These are phyloP conservation scores for Fonsecaea pedrosoi DNA, from an alignment of 2,329 filamentous ascomycete genomes.

Conservation along the genomic window DNA sequence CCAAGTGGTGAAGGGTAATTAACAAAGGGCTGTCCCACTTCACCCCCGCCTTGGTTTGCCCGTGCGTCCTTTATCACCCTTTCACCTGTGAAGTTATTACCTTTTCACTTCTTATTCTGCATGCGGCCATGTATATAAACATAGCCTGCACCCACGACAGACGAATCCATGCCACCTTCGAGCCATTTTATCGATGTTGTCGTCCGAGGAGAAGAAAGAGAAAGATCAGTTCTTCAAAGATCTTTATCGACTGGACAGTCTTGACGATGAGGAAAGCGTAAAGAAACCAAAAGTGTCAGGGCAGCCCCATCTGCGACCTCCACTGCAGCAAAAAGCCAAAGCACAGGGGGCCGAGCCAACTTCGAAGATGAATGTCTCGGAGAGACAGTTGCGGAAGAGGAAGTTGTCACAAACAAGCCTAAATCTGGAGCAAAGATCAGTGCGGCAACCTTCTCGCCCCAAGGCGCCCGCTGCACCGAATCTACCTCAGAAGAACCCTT, in stretches of 20 bases:
- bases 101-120: slow-evolving; percentile 6
- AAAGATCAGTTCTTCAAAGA: slow-evolving; percentile 39
- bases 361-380: neutral
- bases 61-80: slow-evolving; percentile 6
- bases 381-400: slow-evolving; percentile 4
- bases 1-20: slow-evolving; percentile 8
- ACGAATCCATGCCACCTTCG: neutral
- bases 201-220: slow-evolving; percentile 31
- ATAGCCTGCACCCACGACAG: neutral
- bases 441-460: neutral
- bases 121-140: neutral
- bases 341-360: neutral
- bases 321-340: neutral
- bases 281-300: slow-evolving; percentile 30
- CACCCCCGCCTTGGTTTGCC: slow-evolving; percentile 27
- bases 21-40: slow-evolving; percentile 23
- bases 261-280: slow-evolving; percentile 37
- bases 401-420: slow-evolving; percentile 4
- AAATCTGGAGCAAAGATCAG: neutral
- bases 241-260: slow-evolving; percentile 38
- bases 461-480: neutral
- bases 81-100: slow-evolving; percentile 2
- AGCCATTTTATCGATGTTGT: slow-evolving; percentile 28
- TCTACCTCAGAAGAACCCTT: neutral
- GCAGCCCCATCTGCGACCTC: neutral